Percentiles rank a stretch among this genome's conserved stretches.
phyloP scores from a whole-genome alignment of 345 rosid species.

The Aquilaria malaccensis region DNA sequence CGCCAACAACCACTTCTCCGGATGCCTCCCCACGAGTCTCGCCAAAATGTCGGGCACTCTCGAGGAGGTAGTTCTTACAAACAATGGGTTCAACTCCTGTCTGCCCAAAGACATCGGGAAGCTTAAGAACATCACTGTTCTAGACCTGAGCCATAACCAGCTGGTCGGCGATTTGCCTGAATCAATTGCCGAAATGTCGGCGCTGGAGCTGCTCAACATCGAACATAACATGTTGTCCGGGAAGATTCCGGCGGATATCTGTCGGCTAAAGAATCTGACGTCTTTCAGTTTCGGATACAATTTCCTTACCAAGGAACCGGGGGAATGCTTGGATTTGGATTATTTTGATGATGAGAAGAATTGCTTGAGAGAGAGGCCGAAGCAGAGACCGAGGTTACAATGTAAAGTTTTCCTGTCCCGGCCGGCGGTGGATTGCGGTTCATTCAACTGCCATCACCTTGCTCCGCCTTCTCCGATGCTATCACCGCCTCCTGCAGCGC shows the following conservation, averaged over 20 bases:
- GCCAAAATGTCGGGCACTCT: slow-evolving; percentile 44
- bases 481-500: not conserved
- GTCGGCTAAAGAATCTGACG: slow-evolving; percentile 35
- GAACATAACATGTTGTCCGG: slow-evolving; percentile 43
- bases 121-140: slow-evolving; percentile 39
- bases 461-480: not conserved
- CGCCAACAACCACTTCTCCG: slow-evolving; percentile 49
- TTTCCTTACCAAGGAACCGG: slow-evolving; percentile 47
- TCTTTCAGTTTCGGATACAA: slow-evolving; percentile 44
- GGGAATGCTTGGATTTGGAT: slow-evolving; percentile 24
- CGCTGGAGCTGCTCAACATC: slow-evolving; percentile 31
- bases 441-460: slow-evolving; percentile 44
- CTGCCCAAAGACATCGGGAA: slow-evolving; percentile 53
- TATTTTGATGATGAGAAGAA: slow-evolving; percentile 33
- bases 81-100: slow-evolving; percentile 50
- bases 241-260: slow-evolving; percentile 31
- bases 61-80: slow-evolving; percentile 44
- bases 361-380: slow-evolving; percentile 42
- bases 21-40: slow-evolving; percentile 53
- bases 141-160: slow-evolving; percentile 39
- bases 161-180: slow-evolving; percentile 41
- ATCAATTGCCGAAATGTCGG: slow-evolving; percentile 26
- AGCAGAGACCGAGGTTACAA: slow-evolving; percentile 28
- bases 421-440: slow-evolving; percentile 33
- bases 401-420: slow-evolving; percentile 17